phyloP scores from a whole-genome alignment of 78 protist genomes.

The Tieghemostelium lacteum region DNA sequence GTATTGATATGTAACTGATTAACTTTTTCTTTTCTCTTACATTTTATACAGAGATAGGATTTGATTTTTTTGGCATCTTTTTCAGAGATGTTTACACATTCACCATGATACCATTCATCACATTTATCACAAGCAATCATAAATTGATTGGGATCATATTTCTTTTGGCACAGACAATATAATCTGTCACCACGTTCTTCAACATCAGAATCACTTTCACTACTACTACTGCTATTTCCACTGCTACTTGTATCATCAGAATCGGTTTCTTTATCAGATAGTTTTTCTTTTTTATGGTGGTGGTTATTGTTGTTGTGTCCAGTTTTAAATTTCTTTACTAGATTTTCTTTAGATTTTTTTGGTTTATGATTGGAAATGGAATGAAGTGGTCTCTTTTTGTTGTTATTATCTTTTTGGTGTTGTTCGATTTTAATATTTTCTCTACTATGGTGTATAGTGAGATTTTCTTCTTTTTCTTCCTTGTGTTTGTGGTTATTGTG shows the following conservation, averaged over 20 bases:
- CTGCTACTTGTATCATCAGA: neutral
- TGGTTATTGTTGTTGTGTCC: no score
- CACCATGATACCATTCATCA: slow-evolving; percentile 85
- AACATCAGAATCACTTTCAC: slow-evolving; percentile 8
- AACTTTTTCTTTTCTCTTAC: slow-evolving; percentile 26
- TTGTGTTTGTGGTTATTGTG: no score
- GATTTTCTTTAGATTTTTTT: no score
- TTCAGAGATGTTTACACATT: slow-evolving; percentile 73
- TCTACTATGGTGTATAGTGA: neutral
- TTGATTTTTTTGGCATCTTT: slow-evolving; percentile 72
- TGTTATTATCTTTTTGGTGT: neutral
- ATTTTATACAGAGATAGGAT: slow-evolving; percentile 57
- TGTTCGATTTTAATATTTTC: neutral
- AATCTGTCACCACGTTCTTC: slow-evolving; percentile 20
- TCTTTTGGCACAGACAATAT: slow-evolving; percentile 58
- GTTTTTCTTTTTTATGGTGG: neutral
- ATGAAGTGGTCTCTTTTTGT: neutral
- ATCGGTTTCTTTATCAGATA: slow-evolving; percentile 5
- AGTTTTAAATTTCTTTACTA: no score
- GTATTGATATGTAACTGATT: neutral
- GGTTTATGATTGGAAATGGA: no score
- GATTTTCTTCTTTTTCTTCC: no score
- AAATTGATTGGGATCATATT: slow-evolving; percentile 56
- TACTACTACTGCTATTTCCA: neutral
- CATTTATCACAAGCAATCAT: slow-evolving; percentile 82